Percentiles rank a stretch among this genome's conserved stretches.
Evolutionary conservation across 257 asterid species (phyloP).

Genomic region (Lycium ferocissimum): DNA sequence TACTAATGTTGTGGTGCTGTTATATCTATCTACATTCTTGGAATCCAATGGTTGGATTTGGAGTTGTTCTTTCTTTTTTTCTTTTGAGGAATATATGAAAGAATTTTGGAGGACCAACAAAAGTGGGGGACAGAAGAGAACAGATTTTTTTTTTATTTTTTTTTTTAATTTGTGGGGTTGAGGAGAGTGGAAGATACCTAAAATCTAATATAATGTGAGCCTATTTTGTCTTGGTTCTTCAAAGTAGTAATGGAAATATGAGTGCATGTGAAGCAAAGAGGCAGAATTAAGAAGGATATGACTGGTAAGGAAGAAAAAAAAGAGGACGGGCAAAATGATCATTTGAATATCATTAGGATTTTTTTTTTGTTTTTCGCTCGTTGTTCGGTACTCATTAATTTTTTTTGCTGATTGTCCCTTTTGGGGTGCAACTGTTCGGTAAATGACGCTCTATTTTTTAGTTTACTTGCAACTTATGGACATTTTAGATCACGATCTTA

Average conservation of each 20-base stretch:
- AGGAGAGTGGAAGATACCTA: background rate
- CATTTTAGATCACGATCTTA: too few species aligned
- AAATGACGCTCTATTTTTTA: too few species aligned
- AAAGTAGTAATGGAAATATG: slow-evolving; percentile 39
- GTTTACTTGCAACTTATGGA: too few species aligned
- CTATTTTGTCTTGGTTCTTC: slow-evolving; percentile 45
- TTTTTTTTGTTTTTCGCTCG: background rate
- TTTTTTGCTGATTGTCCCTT: too few species aligned
- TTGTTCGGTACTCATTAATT: too few species aligned
- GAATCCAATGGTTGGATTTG: slow-evolving; percentile 53
- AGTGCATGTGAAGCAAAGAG: slow-evolving; percentile 62
- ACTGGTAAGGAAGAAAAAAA: slow-evolving; percentile 8
- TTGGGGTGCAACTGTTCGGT: too few species aligned
- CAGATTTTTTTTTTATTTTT: background rate
- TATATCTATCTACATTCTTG: slow-evolving; percentile 28
- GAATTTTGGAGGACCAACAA: slow-evolving; percentile 55
- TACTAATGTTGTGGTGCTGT: background rate
- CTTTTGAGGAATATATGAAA: background rate
- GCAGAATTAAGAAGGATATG: slow-evolving; percentile 9
- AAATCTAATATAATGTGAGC: slow-evolving; percentile 36
- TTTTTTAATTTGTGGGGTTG: background rate
- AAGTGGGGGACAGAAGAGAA: slow-evolving; percentile 36
- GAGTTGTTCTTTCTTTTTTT: background rate
- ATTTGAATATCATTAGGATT: background rate
- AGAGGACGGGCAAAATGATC: background rate